Conservation (phyloP, 2,329 filamentous ascomycete genomes). For the Boeremia exigua region DNA sequence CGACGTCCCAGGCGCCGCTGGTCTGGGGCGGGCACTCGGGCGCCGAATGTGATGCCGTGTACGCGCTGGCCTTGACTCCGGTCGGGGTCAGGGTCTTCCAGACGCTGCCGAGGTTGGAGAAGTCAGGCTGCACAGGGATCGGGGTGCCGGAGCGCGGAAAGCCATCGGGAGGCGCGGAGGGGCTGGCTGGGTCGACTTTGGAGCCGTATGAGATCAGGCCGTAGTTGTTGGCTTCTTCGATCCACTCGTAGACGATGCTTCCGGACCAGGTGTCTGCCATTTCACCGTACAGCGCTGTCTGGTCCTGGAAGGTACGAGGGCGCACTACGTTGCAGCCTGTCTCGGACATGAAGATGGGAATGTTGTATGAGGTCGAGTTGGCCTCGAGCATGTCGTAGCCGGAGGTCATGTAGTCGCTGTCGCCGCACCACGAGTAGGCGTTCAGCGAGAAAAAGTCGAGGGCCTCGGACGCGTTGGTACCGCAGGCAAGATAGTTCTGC, state of each 20-base stretch:
- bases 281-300: slow-evolving; percentile 77
- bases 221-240: slow-evolving; percentile 82
- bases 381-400: slow-evolving; percentile 74
- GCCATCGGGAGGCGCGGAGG: slow-evolving; percentile 64
- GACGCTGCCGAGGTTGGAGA: slow-evolving; percentile 74
- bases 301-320: slow-evolving; percentile 72
- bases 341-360: slow-evolving; percentile 74
- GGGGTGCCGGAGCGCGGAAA: slow-evolving; percentile 76
- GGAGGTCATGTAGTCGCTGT: slow-evolving; percentile 61
- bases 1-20: slow-evolving; percentile 71
- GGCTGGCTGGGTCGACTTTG: slow-evolving; percentile 55
- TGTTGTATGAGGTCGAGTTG: slow-evolving; percentile 69
- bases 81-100: slow-evolving; percentile 77
- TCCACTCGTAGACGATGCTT: slow-evolving; percentile 89
- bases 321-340: slow-evolving; percentile 77
- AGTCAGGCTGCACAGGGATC: slow-evolving; percentile 76
- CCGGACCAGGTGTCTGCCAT: slow-evolving; percentile 79
- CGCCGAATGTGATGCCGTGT: slow-evolving; percentile 67
- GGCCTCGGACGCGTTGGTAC: slow-evolving; percentile 67
- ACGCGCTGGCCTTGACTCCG: slow-evolving; percentile 70
- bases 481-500: slow-evolving; percentile 80
- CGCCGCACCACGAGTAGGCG: slow-evolving; percentile 71
- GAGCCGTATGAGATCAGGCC: slow-evolving; percentile 79
- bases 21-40: slow-evolving; percentile 75
- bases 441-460: slow-evolving; percentile 88